Percentiles rank a stretch among this genome's conserved stretches.
These are phyloP conservation scores for Ogataea allantospora DNA, from an alignment of 805 yeast species.

Conservation along the genomic window DNA sequence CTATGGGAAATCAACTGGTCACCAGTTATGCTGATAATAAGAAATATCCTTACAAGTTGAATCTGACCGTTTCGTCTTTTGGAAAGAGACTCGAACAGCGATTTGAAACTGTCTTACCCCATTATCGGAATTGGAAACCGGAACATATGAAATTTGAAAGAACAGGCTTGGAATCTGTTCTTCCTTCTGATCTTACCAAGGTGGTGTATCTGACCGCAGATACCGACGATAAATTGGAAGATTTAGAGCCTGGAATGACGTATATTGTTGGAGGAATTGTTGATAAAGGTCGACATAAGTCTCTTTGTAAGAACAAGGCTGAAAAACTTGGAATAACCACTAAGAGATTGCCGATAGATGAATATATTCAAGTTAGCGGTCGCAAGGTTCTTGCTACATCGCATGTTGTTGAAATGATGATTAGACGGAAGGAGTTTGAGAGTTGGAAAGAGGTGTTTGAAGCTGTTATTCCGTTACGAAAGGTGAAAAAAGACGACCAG, in stretches of 20 bases:
- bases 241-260: conserved; percentile 64
- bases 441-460: conserved; percentile 90
- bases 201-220: conserved; percentile 82
- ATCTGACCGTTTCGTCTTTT: conserved; percentile 62
- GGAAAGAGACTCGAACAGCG: conserved; percentile 62
- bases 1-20: conserved; percentile 77
- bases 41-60: conserved; percentile 54
- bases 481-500: conserved; percentile 37
- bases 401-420: conserved; percentile 86
- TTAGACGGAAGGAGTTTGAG: conserved; percentile 72
- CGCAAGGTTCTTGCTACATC: conserved; percentile 89
- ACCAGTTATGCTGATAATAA: conserved; percentile 79
- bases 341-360: conserved; percentile 82
- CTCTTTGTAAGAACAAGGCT: conserved; percentile 80
- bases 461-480: conserved; percentile 81
- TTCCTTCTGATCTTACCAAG: conserved; percentile 35
- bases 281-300: conserved; percentile 87
- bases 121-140: conserved; percentile 63
- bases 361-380: conserved; percentile 78
- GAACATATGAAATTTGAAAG: conserved; percentile 49
- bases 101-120: conserved; percentile 61
- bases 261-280: conserved; percentile 95
- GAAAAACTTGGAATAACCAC: conserved; percentile 65
- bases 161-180: conserved; percentile 34
- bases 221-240: conserved; percentile 65